Percentiles rank a stretch among this genome's conserved stretches.
Conservation (phyloP, 148 eudicot species). For the Amaranthus palmeri region DNA sequence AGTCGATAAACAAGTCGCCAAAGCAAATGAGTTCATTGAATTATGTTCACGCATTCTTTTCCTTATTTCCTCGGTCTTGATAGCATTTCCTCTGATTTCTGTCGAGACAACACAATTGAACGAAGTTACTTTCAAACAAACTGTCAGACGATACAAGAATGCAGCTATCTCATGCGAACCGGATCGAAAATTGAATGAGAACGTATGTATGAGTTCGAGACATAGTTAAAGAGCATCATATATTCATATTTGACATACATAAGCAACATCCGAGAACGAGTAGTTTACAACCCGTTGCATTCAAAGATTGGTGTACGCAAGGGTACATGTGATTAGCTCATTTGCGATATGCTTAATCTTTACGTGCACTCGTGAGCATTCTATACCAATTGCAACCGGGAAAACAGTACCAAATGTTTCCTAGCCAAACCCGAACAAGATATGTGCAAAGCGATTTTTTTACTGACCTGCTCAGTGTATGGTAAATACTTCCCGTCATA, state of each 20-base stretch:
- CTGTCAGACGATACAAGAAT: background rate
- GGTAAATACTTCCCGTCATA: conserved; percentile 90
- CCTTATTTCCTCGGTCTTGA: conserved; percentile 40
- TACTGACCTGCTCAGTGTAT: conserved; percentile 80
- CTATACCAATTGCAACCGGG: background rate
- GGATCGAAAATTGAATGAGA: too few relatives aligned
- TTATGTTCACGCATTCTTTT: conserved; percentile 5
- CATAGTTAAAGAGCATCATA: too few relatives aligned
- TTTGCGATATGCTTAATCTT: background rate
- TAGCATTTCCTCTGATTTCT: conserved; percentile 77
- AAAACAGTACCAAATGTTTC: background rate
- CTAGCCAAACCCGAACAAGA: background rate
- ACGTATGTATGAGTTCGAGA: too few relatives aligned
- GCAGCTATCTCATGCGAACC: background rate
- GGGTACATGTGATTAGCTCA: too few relatives aligned
- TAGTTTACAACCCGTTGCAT: too few relatives aligned
- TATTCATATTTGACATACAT: too few relatives aligned
- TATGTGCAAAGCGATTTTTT: background rate
- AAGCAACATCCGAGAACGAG: too few relatives aligned
- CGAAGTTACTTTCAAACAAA: background rate
- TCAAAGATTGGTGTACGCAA: too few relatives aligned
- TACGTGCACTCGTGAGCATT: background rate
- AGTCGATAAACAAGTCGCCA: too few relatives aligned
- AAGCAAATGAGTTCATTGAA: too few relatives aligned
- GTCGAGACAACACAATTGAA: conserved; percentile 18